phyloP scores from a whole-genome alignment of 176 grass and related monocot genomes.

The Guadua angustifolia region DNA sequence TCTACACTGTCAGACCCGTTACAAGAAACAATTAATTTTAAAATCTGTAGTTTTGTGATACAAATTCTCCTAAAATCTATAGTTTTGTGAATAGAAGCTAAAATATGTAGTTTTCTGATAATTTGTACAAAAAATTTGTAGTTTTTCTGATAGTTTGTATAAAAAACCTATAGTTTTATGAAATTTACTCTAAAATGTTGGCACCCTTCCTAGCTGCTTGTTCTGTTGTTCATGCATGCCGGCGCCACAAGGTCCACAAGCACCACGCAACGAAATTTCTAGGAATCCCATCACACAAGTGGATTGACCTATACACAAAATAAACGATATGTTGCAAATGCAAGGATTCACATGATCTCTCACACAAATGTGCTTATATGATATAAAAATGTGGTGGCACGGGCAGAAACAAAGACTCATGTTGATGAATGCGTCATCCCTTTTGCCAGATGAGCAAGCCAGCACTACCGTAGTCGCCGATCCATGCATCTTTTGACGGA shows the following conservation, averaged over 20 bases:
- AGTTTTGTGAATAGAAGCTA: no score
- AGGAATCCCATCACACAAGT: conserved; percentile 34
- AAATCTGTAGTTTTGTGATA: no score
- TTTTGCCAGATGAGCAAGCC: conserved; percentile 40
- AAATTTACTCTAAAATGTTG: background rate
- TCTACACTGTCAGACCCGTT: no score
- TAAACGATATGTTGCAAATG: conserved; percentile 4
- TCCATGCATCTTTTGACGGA: conserved; percentile 36
- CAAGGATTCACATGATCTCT: background rate
- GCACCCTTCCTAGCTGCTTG: background rate
- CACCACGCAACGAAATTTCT: conserved; percentile 26
- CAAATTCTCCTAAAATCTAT: no score
- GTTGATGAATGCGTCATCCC: conserved; percentile 36
- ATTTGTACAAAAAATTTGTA: no score
- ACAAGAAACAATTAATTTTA: no score
- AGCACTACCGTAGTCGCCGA: conserved; percentile 28
- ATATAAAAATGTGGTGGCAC: background rate
- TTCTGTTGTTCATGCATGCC: background rate
- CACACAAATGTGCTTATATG: background rate
- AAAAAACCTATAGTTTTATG: no score
- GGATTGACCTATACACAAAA: conserved; percentile 4
- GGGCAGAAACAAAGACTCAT: conserved; percentile 12
- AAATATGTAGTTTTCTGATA: no score
- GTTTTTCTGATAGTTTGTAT: no score
- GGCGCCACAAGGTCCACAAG: background rate